phyloP scores from a whole-genome alignment of 805 yeast genomes.

The Cyberlindnera suaveolens region DNA sequence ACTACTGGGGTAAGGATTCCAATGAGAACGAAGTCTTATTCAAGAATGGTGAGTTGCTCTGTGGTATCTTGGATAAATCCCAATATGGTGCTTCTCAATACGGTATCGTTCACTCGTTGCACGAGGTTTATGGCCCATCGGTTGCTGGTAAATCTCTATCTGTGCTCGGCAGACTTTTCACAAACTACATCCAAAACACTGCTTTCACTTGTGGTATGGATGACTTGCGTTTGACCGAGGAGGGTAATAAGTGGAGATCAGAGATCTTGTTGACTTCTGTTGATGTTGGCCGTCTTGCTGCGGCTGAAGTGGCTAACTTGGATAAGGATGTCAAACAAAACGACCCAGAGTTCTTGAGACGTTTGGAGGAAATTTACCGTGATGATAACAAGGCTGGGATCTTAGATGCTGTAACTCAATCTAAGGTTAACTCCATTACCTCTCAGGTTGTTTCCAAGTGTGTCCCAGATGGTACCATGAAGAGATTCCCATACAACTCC shows the following conservation, averaged over 20 bases:
- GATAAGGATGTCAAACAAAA: conserved; percentile 40
- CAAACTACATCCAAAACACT: conserved; percentile 84
- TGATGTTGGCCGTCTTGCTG: conserved; percentile 87
- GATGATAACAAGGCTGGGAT: conserved; percentile 90
- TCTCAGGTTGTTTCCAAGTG: conserved; percentile 91
- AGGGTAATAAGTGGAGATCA: conserved; percentile 85
- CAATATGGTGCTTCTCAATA: conserved; percentile 98
- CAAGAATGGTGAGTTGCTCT: conserved; percentile 77
- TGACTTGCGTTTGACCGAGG: conserved; percentile 84
- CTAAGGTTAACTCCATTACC: conserved; percentile 86
- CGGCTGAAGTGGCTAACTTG: conserved; percentile 88
- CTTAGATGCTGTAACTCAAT: conserved; percentile 91
- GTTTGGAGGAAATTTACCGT: conserved; percentile 91
- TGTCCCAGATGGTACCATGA: conserved; percentile 95
- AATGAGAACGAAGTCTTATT: conserved; percentile 82
- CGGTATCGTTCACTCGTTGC: conserved; percentile 94
- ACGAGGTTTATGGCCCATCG: conserved; percentile 90
- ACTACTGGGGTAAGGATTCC: conserved; percentile 88
- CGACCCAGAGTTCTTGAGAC: conserved; percentile 74
- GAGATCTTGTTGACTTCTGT: conserved; percentile 73
- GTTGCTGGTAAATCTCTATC: conserved; percentile 86
- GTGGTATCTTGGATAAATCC: conserved; percentile 94
- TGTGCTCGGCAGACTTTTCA: conserved; percentile 91
- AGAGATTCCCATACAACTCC: conserved; percentile 88
- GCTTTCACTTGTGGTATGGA: conserved; percentile 99